Percentiles rank a stretch among this genome's conserved stretches.
phyloP scores from a whole-genome alignment of 768 basidiomycete species.

The Cubamyces lactineus region DNA sequence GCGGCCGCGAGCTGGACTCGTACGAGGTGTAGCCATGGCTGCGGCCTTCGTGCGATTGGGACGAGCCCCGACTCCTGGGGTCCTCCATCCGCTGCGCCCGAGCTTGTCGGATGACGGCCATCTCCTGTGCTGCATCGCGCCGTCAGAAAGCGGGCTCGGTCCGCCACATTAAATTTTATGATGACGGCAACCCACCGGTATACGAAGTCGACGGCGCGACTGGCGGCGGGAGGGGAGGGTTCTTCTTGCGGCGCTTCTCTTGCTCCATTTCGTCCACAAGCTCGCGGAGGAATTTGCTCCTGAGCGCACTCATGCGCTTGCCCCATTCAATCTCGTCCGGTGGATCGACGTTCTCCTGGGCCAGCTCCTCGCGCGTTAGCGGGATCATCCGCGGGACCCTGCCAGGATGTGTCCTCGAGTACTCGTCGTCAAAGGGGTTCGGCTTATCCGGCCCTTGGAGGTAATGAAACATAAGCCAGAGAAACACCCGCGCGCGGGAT shows the following conservation, averaged over 20 bases:
- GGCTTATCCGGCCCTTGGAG: conserved; percentile 62
- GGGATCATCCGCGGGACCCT: conserved; percentile 66
- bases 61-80: conserved; percentile 32
- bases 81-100: conserved; percentile 25
- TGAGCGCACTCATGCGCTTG: conserved; percentile 66
- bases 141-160: conserved; percentile 3
- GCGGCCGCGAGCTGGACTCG: conserved; percentile 13
- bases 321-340: conserved; percentile 81
- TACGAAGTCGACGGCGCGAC: conserved; percentile 25
- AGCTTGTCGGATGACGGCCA: conserved; percentile 25
- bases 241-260: conserved; percentile 48
- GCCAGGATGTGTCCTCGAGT: conserved; percentile 56
- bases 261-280: conserved; percentile 54
- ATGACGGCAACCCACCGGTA: conserved; percentile 9
- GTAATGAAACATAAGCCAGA: conserved; percentile 85
- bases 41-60: conserved; percentile 32
- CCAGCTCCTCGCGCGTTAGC: conserved; percentile 57
- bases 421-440: conserved; percentile 80
- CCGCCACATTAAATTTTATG: not conserved
- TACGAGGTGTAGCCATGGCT: conserved; percentile 7
- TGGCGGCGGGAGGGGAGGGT: conserved; percentile 31
- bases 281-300: conserved; percentile 72
- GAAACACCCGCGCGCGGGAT: conserved; percentile 76
- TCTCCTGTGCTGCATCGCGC: conserved; percentile 18
- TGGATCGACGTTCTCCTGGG: conserved; percentile 77